These are phyloP conservation scores for Boletus vermiculosoides DNA, from an alignment of 768 basidiomycete genomes.

Conservation along the genomic window DNA sequence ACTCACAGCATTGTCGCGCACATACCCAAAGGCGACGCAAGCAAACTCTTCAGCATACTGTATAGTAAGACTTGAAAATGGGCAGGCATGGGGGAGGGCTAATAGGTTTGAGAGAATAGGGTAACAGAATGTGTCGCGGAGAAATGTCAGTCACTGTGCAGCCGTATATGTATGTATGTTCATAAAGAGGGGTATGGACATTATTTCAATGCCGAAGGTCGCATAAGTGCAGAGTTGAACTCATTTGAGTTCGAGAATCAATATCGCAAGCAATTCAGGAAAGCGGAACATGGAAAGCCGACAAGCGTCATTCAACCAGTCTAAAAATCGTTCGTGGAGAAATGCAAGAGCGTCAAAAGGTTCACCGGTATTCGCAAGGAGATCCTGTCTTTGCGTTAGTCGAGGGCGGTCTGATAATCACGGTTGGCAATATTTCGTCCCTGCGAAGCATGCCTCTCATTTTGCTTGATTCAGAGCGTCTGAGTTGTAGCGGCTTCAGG, in stretches of 20 bases:
- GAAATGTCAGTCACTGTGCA: not conserved
- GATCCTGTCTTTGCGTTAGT: conserved; percentile 44
- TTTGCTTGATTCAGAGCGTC: conserved; percentile 62
- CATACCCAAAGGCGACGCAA: not conserved
- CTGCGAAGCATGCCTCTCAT: conserved; percentile 55
- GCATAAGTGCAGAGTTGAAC: not conserved
- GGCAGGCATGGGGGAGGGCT: conserved; percentile 1
- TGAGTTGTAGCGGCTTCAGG: conserved; percentile 59
- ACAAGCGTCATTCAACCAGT: not conserved
- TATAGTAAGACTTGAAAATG: not conserved
- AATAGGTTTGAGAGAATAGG: conserved; percentile 9
- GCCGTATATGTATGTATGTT: not conserved
- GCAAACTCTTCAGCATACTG: not conserved
- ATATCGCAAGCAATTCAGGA: not conserved
- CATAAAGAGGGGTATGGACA: conserved; percentile 9
- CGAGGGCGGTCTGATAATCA: conserved; percentile 63
- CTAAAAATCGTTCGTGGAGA: not conserved
- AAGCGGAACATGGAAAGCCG: not conserved
- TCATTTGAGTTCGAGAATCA: not conserved
- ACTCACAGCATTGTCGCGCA: not conserved
- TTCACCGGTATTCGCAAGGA: conserved; percentile 43
- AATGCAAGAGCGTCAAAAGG: not conserved
- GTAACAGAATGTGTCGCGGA: conserved; percentile 6
- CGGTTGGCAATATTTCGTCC: conserved; percentile 56
- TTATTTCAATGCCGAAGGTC: conserved; percentile 7